Evolutionary conservation across 495 filamentous ascomycete genomes (phyloP), one percentile per base, ranked within the genome.

Genomic region (Amniculicola lignicola): DNA sequence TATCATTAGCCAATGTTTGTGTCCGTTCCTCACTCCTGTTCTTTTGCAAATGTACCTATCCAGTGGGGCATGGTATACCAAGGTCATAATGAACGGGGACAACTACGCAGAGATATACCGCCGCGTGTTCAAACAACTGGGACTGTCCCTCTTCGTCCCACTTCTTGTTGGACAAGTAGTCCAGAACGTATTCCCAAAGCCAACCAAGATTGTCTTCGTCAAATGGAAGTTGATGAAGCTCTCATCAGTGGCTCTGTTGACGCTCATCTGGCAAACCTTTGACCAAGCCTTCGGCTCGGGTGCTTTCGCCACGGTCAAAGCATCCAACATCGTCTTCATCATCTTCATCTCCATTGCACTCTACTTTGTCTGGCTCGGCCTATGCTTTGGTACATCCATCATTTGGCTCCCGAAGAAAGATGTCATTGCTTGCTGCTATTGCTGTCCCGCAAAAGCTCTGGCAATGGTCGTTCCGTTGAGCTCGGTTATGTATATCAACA

Each of bases 61-160:
- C 22, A 54, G 53, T n/a, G 46, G 59, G n/a, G 64, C 62, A 1
- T 75, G 71, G 71, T 76, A 75, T 47, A 70, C 71, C 10, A 52
- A 64, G 12, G 44, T 73, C n/a, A 56, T 76, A 2, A 29, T 41
- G 25, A 51, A 16, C 5, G 42, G 44, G 11, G 64, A 64, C 9
- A 53, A 62, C 12, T 71, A 64, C 31, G 56, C 44, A 15, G 60
- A 65, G 24, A 66, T 73, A 9, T 75, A 74, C 40, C 59, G 59
- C 21, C 54, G 70, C 33, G 68, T 75, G 3, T 70, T 73, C 27
- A 68, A 68, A 48, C 71, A 73, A 45, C 59, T 75, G 1, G 70
- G 74, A 0, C 65, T 76, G 4, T 74, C 73, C 3, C 59, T 75
- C 12, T 75, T 73, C 51, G 21, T 76, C 1, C 74, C 74, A 1